Evolutionary conservation across 176 grass and related monocot genomes (phyloP).

Genomic region (Carex cristatella): DNA sequence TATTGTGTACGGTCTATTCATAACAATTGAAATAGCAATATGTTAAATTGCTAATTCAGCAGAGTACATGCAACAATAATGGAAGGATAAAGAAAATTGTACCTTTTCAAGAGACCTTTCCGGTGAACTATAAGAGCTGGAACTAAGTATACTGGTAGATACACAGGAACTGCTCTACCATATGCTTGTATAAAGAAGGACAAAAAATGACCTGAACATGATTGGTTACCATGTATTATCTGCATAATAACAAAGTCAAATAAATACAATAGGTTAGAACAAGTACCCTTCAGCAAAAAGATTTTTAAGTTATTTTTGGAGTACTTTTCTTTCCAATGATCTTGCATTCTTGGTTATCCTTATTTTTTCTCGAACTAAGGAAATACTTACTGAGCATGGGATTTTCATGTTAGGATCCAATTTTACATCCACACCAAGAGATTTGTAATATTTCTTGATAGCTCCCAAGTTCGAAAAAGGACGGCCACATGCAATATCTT

Average conservation of each 20-base stretch:
- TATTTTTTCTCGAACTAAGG: not conserved
- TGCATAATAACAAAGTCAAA: constrained; percentile 31
- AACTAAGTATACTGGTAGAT: constrained; percentile 84
- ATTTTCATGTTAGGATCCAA: constrained; percentile 86
- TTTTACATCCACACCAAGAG: constrained; percentile 69
- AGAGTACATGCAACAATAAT: not conserved
- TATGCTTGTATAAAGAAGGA: constrained; percentile 90
- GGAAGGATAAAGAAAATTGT: constrained; percentile 18
- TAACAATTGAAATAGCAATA: not conserved
- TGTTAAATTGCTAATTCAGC: not conserved
- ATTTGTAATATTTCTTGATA: constrained; percentile 76
- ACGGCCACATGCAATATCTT: constrained; percentile 61
- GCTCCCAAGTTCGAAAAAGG: constrained; percentile 64
- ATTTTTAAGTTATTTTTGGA: not conserved
- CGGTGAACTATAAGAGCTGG: constrained; percentile 96
- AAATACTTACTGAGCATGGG: constrained; percentile 77
- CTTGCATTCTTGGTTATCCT: not conserved
- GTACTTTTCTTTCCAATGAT: not conserved
- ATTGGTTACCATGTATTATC: constrained; percentile 89
- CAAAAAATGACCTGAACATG: constrained; percentile 71
- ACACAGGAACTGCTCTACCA: constrained; percentile 87
- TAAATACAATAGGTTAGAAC: constrained; percentile 9
- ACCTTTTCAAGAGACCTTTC: constrained; percentile 85
- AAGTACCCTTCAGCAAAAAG: constrained; percentile 12
- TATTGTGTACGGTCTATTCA: constrained; percentile 66